Evolutionary conservation across 768 basidiomycete genomes (phyloP), one percentile per base, ranked within the genome.

Genomic region (Naganishia vishniacii): DNA sequence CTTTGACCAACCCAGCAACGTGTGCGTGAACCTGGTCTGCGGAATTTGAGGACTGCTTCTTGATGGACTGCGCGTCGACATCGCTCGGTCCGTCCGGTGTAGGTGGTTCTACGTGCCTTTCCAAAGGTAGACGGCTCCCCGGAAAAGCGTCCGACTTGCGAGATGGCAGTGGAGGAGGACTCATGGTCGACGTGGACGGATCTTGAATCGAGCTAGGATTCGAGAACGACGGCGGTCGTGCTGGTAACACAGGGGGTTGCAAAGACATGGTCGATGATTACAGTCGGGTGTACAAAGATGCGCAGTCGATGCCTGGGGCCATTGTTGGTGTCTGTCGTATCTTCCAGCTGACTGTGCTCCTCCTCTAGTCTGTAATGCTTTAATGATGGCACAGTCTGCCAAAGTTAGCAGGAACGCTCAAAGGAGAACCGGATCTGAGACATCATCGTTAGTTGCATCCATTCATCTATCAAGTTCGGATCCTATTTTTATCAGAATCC

Each of bases 221-320:
- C 23, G 34, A 23, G 31, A 56, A n/a, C 37, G 34, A 37, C n/a
- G n/a, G 20, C 15, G 53, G 53, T 41, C 53, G 53, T 23, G 1
- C 20, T 40, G 53, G 53, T 40, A 56, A 56, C 15, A 34, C 34
- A 7, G 53, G 53, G 13, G 23, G 53, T 25, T 40, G 53, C 23
- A n/a, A 8, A 11, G 37, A 56, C 53, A 56, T 56, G 1, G 18
- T 56, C 20, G 34, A 8, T 26, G 8, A 23, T 40, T 26, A n/a
- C 31, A n/a, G 49, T n/a, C n/a, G n/a, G n/a, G n/a, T n/a, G n/a
- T n/a, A n/a, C n/a, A n/a, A n/a, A n/a, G n/a, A n/a, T n/a, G n/a
- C n/a, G n/a, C n/a, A n/a, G n/a, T n/a, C n/a, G n/a, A n/a, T n/a
- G n/a, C n/a, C n/a, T n/a, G n/a, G n/a, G n/a, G n/a, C n/a, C n/a